Evolutionary conservation across 306 rosid species (phyloP), one percentile per base, ranked within the genome.

Genomic region (Cicer bijugum): DNA sequence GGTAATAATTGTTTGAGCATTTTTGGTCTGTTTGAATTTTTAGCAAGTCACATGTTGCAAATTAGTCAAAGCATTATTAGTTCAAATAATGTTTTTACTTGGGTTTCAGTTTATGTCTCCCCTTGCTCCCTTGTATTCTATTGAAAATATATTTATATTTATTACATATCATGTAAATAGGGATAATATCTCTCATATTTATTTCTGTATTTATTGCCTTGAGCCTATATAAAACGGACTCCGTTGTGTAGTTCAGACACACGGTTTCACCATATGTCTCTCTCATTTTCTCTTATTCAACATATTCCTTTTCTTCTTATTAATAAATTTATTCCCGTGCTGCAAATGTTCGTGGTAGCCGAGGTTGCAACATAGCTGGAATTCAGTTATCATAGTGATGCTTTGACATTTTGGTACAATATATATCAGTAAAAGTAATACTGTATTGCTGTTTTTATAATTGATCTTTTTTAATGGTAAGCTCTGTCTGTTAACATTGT

Each of bases 1-100:
- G 43, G 59, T 50, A 61, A 45, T 44, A 62, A 53, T 37, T 57
- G 12, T 11, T 20, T 50, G 70, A 76, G n/a, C 60, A 39, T 44
- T 72, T 66, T 11, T 48, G 58, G 17, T 17, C 59, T 16, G 44
- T 46, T 69, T 10, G 23, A 62, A 38, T 43, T 7, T 75, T 60
- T 69, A 47, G 56, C 28, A 15, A 56, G 63, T 75, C 47, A 50
- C 52, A 6, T 12, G 16, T 72, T 67, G 46, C n/a, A 51, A 65
- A 16, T 10, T 17, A 42, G 73, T 51, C 8, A 43, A 59, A 59
- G 7, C 38, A 33, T 59, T 12, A 45, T 50, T 52, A 10, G 28
- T 15, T 52, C 58, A 16, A 52, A 52, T 52, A 3, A 15, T 16
- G 58, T 52, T 52, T 52, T 52, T 52, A 28, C 58, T 52, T 52